Conservation (phyloP, 345 rosid genomes). For the Brassica nigra region DNA sequence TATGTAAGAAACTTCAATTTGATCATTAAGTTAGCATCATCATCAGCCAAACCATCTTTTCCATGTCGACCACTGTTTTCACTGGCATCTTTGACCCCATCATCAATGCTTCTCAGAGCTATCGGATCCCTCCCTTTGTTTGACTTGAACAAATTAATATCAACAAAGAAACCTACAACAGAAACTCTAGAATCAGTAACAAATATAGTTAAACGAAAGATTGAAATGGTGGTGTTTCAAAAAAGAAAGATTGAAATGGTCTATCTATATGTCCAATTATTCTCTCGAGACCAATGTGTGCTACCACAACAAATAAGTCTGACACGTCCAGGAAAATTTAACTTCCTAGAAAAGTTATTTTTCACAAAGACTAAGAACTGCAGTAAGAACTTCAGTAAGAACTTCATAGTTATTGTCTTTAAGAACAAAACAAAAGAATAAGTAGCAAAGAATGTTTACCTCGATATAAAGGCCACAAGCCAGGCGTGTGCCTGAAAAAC, state of each 20-base stretch:
- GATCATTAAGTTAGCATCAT: constrained; percentile 91
- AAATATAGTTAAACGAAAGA: constrained; percentile 11
- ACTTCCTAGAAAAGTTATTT: constrained; percentile 8
- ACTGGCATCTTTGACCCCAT: constrained; percentile 44
- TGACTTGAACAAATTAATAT: constrained; percentile 82
- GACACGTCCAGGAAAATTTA: constrained; percentile 11
- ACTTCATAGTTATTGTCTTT: constrained; percentile 8
- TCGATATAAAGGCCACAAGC: constrained; percentile 97
- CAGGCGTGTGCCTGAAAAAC: constrained; percentile 68
- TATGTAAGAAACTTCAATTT: constrained; percentile 92
- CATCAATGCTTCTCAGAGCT: constrained; percentile 46
- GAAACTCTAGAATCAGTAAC: constrained; percentile 24
- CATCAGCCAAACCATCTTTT: constrained; percentile 70
- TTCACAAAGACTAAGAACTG: constrained; percentile 14
- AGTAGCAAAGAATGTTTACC: constrained; percentile 49
- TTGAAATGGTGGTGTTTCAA: constrained; percentile 5
- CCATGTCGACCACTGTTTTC: constrained; percentile 43
- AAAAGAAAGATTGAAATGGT: constrained; percentile 12
- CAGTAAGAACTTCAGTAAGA: too few species aligned
- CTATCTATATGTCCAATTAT: constrained; percentile 15
- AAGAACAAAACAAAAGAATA: neutral
- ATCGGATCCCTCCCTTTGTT: constrained; percentile 62
- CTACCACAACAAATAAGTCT: constrained; percentile 10
- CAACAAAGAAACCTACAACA: constrained; percentile 81
- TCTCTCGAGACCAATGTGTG: neutral